These are phyloP conservation scores for Prunella vulgaris DNA, from an alignment of 257 asterid species.

Conservation along the genomic window DNA sequence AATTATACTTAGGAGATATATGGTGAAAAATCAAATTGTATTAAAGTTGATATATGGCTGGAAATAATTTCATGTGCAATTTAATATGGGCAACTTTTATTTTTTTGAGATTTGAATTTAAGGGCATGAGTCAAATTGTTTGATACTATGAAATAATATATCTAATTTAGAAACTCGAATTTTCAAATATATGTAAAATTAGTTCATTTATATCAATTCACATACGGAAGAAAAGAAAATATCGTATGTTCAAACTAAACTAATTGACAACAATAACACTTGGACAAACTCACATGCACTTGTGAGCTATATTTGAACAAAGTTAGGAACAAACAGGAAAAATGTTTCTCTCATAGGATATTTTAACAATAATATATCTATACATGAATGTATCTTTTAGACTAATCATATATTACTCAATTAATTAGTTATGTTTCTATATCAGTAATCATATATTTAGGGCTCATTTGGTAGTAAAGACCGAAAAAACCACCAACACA, in stretches of 20 bases:
- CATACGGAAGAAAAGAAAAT: background rate
- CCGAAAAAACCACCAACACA: no score
- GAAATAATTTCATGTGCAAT: no score
- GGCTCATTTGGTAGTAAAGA: no score
- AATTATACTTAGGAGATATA: background rate
- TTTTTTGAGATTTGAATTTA: no score
- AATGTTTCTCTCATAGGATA: background rate
- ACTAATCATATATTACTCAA: background rate
- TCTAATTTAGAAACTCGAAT: no score
- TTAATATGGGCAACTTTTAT: no score
- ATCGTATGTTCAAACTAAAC: background rate
- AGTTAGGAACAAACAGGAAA: conserved; percentile 7
- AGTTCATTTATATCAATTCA: background rate
- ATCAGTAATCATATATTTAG: background rate
- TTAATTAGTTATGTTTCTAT: background rate
- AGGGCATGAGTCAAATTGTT: no score
- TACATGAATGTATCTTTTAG: background rate
- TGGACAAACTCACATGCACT: background rate
- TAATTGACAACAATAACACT: background rate
- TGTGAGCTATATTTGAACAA: background rate
- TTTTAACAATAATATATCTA: background rate
- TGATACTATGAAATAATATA: no score
- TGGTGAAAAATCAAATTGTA: background rate
- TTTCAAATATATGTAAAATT: no score
- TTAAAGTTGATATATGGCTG: background rate